Evolutionary conservation across 306 rosid genomes (phyloP).

Genomic region (Castanopsis chinensis): DNA sequence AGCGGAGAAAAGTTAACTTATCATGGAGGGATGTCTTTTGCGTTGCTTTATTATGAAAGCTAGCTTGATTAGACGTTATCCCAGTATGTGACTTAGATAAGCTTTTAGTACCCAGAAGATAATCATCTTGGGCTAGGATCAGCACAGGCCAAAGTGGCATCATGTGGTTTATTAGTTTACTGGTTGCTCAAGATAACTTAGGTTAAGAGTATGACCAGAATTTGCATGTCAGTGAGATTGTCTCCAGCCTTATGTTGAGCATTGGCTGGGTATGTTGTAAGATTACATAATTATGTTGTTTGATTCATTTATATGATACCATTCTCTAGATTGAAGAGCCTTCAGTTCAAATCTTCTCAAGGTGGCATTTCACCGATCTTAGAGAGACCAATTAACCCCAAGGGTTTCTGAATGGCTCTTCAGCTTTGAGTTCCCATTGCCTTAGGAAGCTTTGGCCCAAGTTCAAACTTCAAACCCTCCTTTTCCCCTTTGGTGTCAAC

Average conservation of each 20-base stretch:
- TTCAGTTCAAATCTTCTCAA: background rate
- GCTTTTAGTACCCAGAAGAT: background rate
- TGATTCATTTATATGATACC: conserved; percentile 15
- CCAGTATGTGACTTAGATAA: background rate
- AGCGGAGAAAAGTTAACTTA: background rate
- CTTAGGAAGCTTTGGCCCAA: background rate
- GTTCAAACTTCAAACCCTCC: background rate
- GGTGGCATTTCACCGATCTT: background rate
- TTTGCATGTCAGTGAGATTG: background rate
- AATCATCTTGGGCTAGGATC: background rate
- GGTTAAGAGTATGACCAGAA: background rate
- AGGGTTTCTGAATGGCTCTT: background rate
- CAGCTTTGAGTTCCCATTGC: background rate
- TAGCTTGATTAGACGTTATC: background rate
- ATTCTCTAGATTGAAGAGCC: conserved; percentile 10
- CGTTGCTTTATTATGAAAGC: background rate
- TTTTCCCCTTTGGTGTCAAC: background rate
- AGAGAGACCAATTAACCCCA: background rate
- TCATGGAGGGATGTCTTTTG: background rate
- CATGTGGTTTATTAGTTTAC: background rate
- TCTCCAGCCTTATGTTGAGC: background rate
- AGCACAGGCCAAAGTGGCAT: background rate
- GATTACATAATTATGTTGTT: background rate
- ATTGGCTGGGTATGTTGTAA: background rate
- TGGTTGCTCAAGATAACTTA: background rate